Percentiles rank a stretch among this genome's conserved stretches.
These are phyloP conservation scores for Leccinum pseudoinsigne DNA, from an alignment of 1,284 basidiomycete species.

Conservation along the genomic window DNA sequence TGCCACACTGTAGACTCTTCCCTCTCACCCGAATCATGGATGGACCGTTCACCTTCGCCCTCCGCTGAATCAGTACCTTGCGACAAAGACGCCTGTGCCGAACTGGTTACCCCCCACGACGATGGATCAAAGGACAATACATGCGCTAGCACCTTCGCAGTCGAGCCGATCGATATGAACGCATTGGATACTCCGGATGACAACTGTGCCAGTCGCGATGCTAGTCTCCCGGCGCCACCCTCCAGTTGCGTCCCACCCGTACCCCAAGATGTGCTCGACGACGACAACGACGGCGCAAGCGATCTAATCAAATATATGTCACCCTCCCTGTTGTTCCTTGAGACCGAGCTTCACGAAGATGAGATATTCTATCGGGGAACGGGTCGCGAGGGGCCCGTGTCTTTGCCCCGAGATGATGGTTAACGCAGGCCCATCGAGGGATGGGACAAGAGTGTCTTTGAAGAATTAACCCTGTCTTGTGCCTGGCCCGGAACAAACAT, in stretches of 20 bases:
- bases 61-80: neutral
- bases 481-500: neutral
- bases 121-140: neutral
- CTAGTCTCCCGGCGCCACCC: neutral
- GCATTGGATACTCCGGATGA: neutral
- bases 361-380: slow-evolving; percentile 2
- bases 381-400: slow-evolving; percentile 11
- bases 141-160: neutral
- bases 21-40: neutral
- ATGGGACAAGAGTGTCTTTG: slow-evolving; percentile 3
- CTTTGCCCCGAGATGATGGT: slow-evolving; percentile 19
- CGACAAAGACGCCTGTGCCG: neutral
- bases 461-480: neutral
- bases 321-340: neutral
- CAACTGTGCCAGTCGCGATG: neutral
- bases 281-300: neutral
- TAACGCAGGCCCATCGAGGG: slow-evolving; percentile 5
- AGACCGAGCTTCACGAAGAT: neutral
- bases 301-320: neutral
- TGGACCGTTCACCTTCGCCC: neutral
- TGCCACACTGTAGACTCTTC: neutral
- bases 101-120: neutral
- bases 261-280: neutral
- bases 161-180: neutral
- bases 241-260: neutral